Evolutionary conservation across 2,329 filamentous ascomycete genomes (phyloP).

Genomic region (Daldinia eschscholtzii): DNA sequence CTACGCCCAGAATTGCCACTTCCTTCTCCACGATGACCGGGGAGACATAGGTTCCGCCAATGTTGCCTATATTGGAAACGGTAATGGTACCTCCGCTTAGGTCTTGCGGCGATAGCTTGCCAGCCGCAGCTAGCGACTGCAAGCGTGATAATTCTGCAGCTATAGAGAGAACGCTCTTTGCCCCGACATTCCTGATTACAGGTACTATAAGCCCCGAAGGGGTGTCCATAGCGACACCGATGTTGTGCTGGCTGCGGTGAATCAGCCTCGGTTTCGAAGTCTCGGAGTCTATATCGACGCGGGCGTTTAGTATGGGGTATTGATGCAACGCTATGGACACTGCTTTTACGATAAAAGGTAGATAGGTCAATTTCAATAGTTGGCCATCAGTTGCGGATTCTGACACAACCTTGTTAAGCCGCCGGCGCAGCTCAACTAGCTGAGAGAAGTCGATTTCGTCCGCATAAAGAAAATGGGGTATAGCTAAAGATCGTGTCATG

Average conservation of each 20-base stretch:
- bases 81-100: slow-evolving; percentile 91
- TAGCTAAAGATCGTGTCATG: slow-evolving; percentile 91
- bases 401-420: slow-evolving; percentile 75
- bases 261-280: slow-evolving; percentile 79
- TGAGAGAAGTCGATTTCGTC: slow-evolving; percentile 87
- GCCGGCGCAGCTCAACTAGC: slow-evolving; percentile 78
- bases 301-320: slow-evolving; percentile 88
- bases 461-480: slow-evolving; percentile 95
- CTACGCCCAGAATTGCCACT: slow-evolving; percentile 91
- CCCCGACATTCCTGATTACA: slow-evolving; percentile 86
- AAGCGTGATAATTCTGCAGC: slow-evolving; percentile 81
- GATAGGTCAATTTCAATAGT: slow-evolving; percentile 81
- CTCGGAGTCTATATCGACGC: slow-evolving; percentile 73
- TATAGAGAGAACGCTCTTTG: slow-evolving; percentile 81
- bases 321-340: slow-evolving; percentile 85
- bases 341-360: slow-evolving; percentile 96
- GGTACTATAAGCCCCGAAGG: slow-evolving; percentile 89
- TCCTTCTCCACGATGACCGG: slow-evolving; percentile 93
- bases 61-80: slow-evolving; percentile 94
- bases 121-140: slow-evolving; percentile 77
- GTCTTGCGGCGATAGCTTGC: slow-evolving; percentile 80
- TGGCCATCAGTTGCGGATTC: slow-evolving; percentile 57
- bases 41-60: slow-evolving; percentile 91
- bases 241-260: slow-evolving; percentile 88
- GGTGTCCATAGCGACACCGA: slow-evolving; percentile 96